Evolutionary conservation across 495 filamentous ascomycete genomes (phyloP), one percentile per base, ranked within the genome.

Genomic region (Penicillium pulvis): DNA sequence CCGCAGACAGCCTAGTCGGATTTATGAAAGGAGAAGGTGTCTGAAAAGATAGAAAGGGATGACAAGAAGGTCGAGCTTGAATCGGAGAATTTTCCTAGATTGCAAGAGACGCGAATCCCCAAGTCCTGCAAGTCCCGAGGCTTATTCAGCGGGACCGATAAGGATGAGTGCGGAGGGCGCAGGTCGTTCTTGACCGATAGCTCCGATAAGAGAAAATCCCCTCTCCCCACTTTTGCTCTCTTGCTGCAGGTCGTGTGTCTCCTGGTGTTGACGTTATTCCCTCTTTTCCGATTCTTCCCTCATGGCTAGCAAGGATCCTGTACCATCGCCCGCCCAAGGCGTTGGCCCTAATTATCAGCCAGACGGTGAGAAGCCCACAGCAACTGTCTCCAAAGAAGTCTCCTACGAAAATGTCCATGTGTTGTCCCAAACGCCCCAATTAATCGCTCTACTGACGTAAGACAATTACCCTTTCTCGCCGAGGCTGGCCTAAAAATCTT

Each of bases 391-490:
- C 14, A 92, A 87, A 35, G 79, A 80, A 60, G 85, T 97, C n/a
- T 70, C 85, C 20, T 87, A 90, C 65, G 85, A 91, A 35, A 97
- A 95, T 79, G 91, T 98, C 57, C 88, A 91, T 67, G 87, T 93
- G 60, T 83, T 98, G 30, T 84, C 90, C 20, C 95, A 98, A 75
- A 97, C 95, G 11, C 92, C 94, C 42, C 94, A 98, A 79, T 83
- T 98, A 64, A 98, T 98, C 73, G 91, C 94, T 52, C 84, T 98
- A 56, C 84, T 98, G 72, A 96, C 94, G 94, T 98, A 85, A 78
- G 92, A 83, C 26, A 12, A 44, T 36, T 24, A 14, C 35, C 28
- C 17, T 9, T 20, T 46, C 26, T 43, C 9, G 8, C 4, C 23
- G 31, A 16, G 2, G 30, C 33, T 31, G 6, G 2, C 14, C 17